Evolutionary conservation across 441 rosid species (phyloP).

Genomic region (Kokia cookei): DNA sequence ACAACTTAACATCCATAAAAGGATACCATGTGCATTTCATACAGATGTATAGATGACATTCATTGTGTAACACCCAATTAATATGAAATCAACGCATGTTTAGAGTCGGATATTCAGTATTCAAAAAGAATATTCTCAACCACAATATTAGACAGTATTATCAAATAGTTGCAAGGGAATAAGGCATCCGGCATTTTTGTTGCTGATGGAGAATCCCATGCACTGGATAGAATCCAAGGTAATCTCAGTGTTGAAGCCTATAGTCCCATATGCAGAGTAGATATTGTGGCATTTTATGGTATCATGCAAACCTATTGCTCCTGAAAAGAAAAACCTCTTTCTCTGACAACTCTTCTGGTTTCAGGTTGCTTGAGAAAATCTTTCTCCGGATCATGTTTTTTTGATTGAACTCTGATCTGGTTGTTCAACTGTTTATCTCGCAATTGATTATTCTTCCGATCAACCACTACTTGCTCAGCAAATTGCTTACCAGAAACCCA

Average conservation of each 20-base stretch:
- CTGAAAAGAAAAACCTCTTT: slow-evolving; percentile 64
- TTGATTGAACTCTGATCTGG: slow-evolving; percentile 16
- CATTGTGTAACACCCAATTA: not conserved
- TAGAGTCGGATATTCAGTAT: not conserved
- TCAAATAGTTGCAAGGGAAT: slow-evolving; percentile 1
- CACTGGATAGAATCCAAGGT: slow-evolving; percentile 6
- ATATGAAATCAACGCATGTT: not conserved
- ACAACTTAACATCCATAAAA: not conserved
- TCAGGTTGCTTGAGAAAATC: slow-evolving; percentile 57
- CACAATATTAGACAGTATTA: not conserved
- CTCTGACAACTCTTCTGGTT: slow-evolving; percentile 61
- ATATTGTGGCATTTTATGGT: not conserved
- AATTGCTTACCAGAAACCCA: slow-evolving; percentile 63
- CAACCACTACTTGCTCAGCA: slow-evolving; percentile 30
- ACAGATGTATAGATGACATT: not conserved
- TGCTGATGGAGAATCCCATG: slow-evolving; percentile 14
- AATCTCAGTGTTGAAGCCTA: slow-evolving; percentile 10
- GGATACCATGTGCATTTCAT: not conserved
- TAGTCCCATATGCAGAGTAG: not conserved
- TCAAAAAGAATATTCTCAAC: slow-evolving; percentile 5
- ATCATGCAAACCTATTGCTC: slow-evolving; percentile 30
- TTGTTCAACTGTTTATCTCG: slow-evolving; percentile 11
- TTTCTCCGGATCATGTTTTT: slow-evolving; percentile 26
- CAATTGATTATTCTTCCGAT: slow-evolving; percentile 15
- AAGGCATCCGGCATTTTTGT: not conserved